Percentiles rank a stretch among this genome's conserved stretches.
phyloP scores from a whole-genome alignment of 2,329 filamentous ascomycete species.

The Alternaria postmessia region DNA sequence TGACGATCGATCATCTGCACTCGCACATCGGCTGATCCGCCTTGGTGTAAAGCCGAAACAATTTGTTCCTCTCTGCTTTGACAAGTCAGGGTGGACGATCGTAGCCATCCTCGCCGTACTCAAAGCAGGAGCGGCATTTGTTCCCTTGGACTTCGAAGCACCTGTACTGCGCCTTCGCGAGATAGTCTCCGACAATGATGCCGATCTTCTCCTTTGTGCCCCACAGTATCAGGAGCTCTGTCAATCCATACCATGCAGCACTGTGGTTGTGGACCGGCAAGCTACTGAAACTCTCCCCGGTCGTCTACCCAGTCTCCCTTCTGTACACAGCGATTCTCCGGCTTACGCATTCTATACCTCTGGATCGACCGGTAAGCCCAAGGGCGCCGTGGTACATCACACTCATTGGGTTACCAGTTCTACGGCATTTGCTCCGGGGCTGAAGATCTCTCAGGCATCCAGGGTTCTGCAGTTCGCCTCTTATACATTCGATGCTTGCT shows the following conservation, averaged over 20 bases:
- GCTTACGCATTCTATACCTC: slow-evolving; percentile 70
- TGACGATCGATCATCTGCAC: slow-evolving; percentile 34
- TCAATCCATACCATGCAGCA: slow-evolving; percentile 36
- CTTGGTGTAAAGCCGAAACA: slow-evolving; percentile 35
- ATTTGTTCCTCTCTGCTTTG: slow-evolving; percentile 48
- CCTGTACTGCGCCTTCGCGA: slow-evolving; percentile 47
- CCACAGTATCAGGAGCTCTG: slow-evolving; percentile 35
- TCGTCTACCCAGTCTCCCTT: slow-evolving; percentile 37
- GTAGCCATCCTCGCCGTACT: slow-evolving; percentile 49
- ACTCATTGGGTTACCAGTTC: slow-evolving; percentile 61
- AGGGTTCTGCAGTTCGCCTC: slow-evolving; percentile 63
- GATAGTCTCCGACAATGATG: slow-evolving; percentile 44
- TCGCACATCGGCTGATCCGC: slow-evolving; percentile 35
- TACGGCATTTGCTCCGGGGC: slow-evolving; percentile 33
- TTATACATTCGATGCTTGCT: slow-evolving; percentile 56
- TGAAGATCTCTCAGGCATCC: slow-evolving; percentile 59
- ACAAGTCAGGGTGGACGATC: slow-evolving; percentile 47
- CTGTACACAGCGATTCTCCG: slow-evolving; percentile 56
- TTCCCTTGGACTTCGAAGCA: slow-evolving; percentile 50
- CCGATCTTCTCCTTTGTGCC: slow-evolving; percentile 39
- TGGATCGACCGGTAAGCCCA: slow-evolving; percentile 64
- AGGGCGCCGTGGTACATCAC: slow-evolving; percentile 70
- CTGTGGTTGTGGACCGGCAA: slow-evolving; percentile 48
- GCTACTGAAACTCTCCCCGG: slow-evolving; percentile 49
- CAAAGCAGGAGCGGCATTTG: slow-evolving; percentile 49